Conservation (phyloP, 2,329 filamentous ascomycete genomes). For the Beauveria australis region DNA sequence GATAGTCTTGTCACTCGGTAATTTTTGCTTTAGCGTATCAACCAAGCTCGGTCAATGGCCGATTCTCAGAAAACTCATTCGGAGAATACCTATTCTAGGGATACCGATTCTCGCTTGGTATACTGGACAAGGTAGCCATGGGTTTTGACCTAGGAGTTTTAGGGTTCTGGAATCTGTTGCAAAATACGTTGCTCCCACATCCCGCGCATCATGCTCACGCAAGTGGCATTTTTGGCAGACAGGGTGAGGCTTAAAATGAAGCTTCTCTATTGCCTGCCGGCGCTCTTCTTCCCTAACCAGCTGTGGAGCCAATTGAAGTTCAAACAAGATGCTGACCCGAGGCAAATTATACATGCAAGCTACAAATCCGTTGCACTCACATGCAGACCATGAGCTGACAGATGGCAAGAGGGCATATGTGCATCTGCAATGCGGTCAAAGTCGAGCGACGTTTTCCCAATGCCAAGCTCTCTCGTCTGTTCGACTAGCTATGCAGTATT, state of each 20-base stretch:
- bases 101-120: not conserved
- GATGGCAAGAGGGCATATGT: not conserved
- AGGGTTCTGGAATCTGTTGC: not conserved
- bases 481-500: not conserved
- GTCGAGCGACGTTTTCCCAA: not conserved
- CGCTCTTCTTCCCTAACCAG: not conserved
- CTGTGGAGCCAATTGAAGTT: not conserved
- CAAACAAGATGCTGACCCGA: conserved; percentile 9
- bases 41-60: not conserved
- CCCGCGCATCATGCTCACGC: not conserved
- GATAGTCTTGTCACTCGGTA: not conserved
- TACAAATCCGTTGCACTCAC: not conserved
- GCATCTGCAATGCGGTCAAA: not conserved
- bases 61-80: not conserved
- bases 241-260: not conserved
- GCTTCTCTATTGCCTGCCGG: not conserved
- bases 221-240: not conserved
- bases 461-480: not conserved
- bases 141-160: too few species aligned
- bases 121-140: not conserved
- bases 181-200: not conserved
- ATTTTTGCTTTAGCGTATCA: not conserved
- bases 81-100: not conserved
- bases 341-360: not conserved
- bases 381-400: not conserved